Conservation (phyloP, 177 flowering plant species). For the Tripterygium wilfordii region DNA sequence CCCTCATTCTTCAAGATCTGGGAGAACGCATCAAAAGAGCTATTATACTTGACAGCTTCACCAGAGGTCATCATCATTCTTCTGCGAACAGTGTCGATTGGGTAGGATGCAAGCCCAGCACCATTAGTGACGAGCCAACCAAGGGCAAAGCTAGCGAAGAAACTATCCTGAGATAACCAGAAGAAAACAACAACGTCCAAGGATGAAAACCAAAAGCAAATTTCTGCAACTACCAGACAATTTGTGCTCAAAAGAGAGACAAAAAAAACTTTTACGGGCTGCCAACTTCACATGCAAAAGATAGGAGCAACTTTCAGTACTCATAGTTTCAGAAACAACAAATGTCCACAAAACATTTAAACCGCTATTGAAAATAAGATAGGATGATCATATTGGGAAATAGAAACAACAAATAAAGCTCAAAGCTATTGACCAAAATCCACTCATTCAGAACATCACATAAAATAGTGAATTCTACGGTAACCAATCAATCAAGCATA, state of each 20-base stretch:
- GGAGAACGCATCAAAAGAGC: slow-evolving; percentile 36
- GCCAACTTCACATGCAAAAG: no score
- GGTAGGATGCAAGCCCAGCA: slow-evolving; percentile 52
- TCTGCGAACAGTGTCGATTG: slow-evolving; percentile 47
- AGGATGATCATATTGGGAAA: background rate
- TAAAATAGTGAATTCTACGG: no score
- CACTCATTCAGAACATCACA: no score
- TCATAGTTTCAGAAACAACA: no score
- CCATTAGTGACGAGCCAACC: slow-evolving; percentile 54
- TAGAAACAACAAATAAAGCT: background rate
- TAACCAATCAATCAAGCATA: no score
- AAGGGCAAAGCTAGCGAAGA: slow-evolving; percentile 51
- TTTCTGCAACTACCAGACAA: no score
- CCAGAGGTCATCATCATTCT: slow-evolving; percentile 59
- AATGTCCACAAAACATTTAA: no score
- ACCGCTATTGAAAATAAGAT: background rate
- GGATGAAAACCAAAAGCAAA: background rate
- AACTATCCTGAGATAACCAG: slow-evolving; percentile 37
- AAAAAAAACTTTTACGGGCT: no score
- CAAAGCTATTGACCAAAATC: no score
- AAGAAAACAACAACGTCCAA: background rate
- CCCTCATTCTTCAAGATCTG: slow-evolving; percentile 54
- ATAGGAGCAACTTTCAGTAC: no score
- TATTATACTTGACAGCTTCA: slow-evolving; percentile 54
- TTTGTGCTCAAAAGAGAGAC: no score